Evolutionary conservation across 2,329 filamentous ascomycete genomes (phyloP), one percentile per base, ranked within the genome.

Genomic region (Aspergillus ochraceoroseus): DNA sequence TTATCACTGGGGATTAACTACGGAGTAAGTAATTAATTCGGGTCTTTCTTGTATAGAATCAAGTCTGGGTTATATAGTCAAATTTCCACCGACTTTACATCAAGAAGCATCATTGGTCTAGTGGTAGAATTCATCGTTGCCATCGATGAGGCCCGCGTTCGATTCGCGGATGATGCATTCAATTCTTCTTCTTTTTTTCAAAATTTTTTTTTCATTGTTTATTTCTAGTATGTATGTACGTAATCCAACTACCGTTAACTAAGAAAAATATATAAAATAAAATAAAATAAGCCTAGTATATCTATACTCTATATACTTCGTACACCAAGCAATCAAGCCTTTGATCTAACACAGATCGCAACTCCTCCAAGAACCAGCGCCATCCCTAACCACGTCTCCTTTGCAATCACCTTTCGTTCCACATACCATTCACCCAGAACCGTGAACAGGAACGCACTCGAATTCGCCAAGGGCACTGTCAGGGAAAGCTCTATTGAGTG

Each of bases 381-480:
- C 85, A 94, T 89, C 5, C 88, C 88, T 40, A 87, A 67, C 75
- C 83, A 87, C 0, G 87, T 94, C 62, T 90, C 87, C 72, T 80
- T 76, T 52, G 82, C 85, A 47, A 96, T 94, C 1, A 89, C 84
- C 63, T 95, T 96, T 46, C 80, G 80, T 56, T 95, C 90, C 1
- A 90, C 87, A 73, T 83, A 94, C 88, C 89, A 96, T 55, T 96
- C 90, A 1, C 89, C 90, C 8, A 95, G 58, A 2, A 95, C 89
- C 0, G 90, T 96, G 59, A 95, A 96, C n/a, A 96, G 66, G 54
- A 96, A 96, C 0, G 90, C 90, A 57, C 94, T 70, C 0, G 88
- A 94, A 58, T 96, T 96, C 1, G 90, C 89, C 48, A 96, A 92
- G 1, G 90, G 90, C 1, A 96, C 89, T 2, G 89, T 95, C 48